Evolutionary conservation across 805 yeast genomes (phyloP), one percentile per base, ranked within the genome.

Genomic region (Saccharomyces mikatae): DNA sequence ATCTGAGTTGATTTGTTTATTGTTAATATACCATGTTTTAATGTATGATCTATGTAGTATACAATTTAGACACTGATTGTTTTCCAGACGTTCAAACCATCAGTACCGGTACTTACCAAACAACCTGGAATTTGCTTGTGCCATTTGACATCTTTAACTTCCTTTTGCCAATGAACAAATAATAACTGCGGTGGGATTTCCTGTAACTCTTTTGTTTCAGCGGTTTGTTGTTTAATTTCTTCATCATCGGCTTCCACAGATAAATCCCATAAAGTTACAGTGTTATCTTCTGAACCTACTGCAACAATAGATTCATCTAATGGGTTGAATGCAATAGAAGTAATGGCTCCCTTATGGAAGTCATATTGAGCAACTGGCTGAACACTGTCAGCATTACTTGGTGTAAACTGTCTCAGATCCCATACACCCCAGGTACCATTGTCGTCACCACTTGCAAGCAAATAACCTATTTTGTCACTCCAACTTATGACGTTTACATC

Each of bases 241-340:
- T 92, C 98, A 68, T 94, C 98, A 71, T 91, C 99, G 3, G 98
- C 98, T 74, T 94, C 99, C 14, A 94, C 99, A 11, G 97, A 92
- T 69, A 94, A 78, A 75, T 94, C 99, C 99, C 99, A 94, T 60
- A 94, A 75, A 1, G 97, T 90, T 8, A 94, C 97, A 5, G 98
- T 94, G 70, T 90, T 90, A 72, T 94, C 99, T 69, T 91, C 98
- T 0, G 96, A 88, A 2, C 95, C 90, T 17, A 92, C 97, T 1
- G 98, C 98, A 53, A 94, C 80, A 58, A 91, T 89, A 0, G 97
- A 89, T 72, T 94, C 99, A 69, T 94, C 99, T 60, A 85, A 76
- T 50, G 98, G 99, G 68, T 91, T 91, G 78, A 92, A 94, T 58
- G 92, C 85, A 60, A 94, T 89, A 5, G 97, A 86, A 1, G 99